Evolutionary conservation across 2,329 filamentous ascomycete genomes (phyloP).

Genomic region (Penicillium brasilianum): DNA sequence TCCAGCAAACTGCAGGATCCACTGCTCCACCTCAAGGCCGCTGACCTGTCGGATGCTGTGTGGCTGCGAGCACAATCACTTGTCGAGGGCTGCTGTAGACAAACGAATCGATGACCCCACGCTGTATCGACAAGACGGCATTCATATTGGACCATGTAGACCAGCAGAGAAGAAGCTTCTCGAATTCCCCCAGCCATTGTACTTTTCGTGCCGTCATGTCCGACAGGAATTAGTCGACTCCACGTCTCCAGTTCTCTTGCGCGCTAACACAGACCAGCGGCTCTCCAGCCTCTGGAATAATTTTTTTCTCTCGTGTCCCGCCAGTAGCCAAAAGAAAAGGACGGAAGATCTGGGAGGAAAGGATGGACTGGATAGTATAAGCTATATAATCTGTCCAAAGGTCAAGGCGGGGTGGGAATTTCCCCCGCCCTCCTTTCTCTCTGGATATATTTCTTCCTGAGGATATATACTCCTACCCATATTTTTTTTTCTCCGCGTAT

Average conservation of each 20-base stretch:
- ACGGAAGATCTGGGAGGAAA: slow-evolving; percentile 10
- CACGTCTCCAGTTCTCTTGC: slow-evolving; percentile 34
- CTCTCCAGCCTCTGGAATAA: slow-evolving; percentile 40
- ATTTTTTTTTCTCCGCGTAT: neutral
- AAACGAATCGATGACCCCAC: neutral
- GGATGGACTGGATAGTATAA: neutral
- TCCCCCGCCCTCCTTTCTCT: neutral
- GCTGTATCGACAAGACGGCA: neutral
- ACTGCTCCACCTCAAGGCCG: slow-evolving; percentile 29
- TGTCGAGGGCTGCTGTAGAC: neutral
- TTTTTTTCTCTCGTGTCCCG: slow-evolving; percentile 23
- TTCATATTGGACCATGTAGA: neutral
- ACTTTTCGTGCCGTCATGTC: slow-evolving; percentile 13
- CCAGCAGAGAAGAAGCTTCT: slow-evolving; percentile 22
- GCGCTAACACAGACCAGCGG: slow-evolving; percentile 39
- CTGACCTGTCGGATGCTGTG: slow-evolving; percentile 9
- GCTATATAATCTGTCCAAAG: slow-evolving; percentile 23
- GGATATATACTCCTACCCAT: neutral
- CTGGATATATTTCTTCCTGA: neutral
- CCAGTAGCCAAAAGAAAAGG: slow-evolving; percentile 24
- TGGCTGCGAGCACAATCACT: neutral
- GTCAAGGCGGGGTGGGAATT: neutral
- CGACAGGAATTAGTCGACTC: slow-evolving; percentile 33
- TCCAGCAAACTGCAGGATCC: slow-evolving; percentile 35
- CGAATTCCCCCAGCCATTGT: slow-evolving; percentile 19